Evolutionary conservation across 495 filamentous ascomycete genomes (phyloP), one percentile per base, ranked within the genome.

Genomic region (Xylaria acuta): DNA sequence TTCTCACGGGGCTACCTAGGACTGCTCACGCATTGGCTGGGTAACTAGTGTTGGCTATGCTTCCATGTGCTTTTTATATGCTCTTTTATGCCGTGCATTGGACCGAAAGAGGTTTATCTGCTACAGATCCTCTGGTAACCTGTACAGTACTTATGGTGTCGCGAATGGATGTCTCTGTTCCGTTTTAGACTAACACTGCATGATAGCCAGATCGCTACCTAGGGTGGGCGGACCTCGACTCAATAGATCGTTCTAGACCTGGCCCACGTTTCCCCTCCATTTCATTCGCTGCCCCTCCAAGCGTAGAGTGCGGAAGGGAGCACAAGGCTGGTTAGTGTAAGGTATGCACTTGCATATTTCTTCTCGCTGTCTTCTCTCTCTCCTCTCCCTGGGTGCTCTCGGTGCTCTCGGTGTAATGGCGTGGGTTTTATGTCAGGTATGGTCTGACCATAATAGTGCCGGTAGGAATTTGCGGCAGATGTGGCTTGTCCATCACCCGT

Each of bases 101-200:
- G 47, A 36, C 65, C 12, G 34, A 36, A 43, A 64, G 62, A 27
- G 59, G 38, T 69, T 60, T 71, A 64, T 71, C 47, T 63, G 59
- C 25, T 70, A 70, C 54, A 38, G 20, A 45, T 60, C 38, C 25
- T 25, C 30, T 41, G 45, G 36, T 64, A 41, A 68, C 36, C 60
- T 27, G 22, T n/a, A 64, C 22, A 64, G 60, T 43, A 64, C 38
- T 43, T 56, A 20, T 41, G 65, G 49, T 43, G 34, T 51, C 36
- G 65, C 36, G 65, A 56, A 66, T 66, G 65, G 47, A 34, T 43
- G 65, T 41, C 47, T 67, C 47, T 67, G 58, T 64, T 71, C 69
- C 59, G 32, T 71, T 71, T 58, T 70, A 53, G 49, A 64, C 69
- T 71, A 71, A 64, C 59, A 71, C 34, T 51, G 69, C 69, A 70